A percentile compares a stretch with the other conserved stretches of the same genome.
Evolutionary conservation across 2,329 filamentous ascomycete species (phyloP).

Genomic region (Parasarocladium wereldwijsianum): DNA sequence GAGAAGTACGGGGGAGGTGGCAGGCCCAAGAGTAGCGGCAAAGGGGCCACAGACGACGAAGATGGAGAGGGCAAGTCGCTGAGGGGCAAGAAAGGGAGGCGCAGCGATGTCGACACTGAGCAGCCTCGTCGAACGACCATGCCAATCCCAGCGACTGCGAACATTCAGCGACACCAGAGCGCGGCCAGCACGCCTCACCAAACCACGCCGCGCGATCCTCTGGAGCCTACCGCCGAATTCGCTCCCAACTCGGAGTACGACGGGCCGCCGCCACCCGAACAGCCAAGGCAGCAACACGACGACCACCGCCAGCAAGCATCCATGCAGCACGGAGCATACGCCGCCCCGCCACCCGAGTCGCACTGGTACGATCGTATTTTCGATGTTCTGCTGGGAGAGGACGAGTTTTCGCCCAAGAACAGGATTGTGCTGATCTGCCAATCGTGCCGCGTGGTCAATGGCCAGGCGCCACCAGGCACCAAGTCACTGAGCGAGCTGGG

Average conservation of each 20-base stretch:
- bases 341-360: constrained; percentile 20
- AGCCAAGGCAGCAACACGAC: constrained; percentile 8
- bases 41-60: constrained; percentile 6
- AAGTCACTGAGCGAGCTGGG: constrained; percentile 66
- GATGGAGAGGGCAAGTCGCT: constrained; percentile 3
- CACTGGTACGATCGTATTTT: constrained; percentile 94
- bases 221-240: constrained; percentile 46
- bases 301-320: background rate
- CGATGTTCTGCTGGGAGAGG: constrained; percentile 84
- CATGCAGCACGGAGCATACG: background rate
- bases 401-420: constrained; percentile 86
- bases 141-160: constrained; percentile 47
- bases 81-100: constrained; percentile 8
- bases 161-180: constrained; percentile 29
- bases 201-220: constrained; percentile 12
- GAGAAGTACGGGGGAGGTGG: constrained; percentile 79
- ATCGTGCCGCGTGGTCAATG: constrained; percentile 78
- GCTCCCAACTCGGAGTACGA: constrained; percentile 49
- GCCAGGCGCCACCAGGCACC: constrained; percentile 82
- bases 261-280: constrained; percentile 8
- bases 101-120: constrained; percentile 9
- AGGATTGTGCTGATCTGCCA: constrained; percentile 75
- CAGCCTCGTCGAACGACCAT: constrained; percentile 28
- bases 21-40: constrained; percentile 14
- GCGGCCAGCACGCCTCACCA: constrained; percentile 15